Evolutionary conservation across 345 rosid species (phyloP).

Genomic region (Melastoma malabathricum): DNA sequence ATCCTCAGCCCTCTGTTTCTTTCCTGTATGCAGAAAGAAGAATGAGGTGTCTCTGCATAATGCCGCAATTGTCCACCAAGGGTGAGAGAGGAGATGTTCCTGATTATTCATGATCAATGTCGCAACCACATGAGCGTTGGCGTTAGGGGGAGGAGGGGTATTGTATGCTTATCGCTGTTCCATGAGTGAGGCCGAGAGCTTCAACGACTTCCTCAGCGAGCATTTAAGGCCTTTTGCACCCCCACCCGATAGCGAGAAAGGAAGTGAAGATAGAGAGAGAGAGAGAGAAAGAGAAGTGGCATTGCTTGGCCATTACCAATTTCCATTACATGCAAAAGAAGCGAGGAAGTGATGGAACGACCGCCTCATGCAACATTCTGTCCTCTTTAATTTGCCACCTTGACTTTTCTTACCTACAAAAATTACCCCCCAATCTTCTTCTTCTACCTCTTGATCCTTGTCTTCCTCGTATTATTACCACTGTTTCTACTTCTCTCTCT

Average conservation of each 20-base stretch:
- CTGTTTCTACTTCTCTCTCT: constrained; percentile 3
- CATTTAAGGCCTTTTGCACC: constrained; percentile 40
- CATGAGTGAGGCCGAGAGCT: too few relatives aligned
- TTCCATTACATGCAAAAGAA: neutral
- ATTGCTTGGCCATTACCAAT: too few relatives aligned
- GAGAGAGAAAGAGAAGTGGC: constrained; percentile 4
- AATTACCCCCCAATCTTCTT: constrained; percentile 19
- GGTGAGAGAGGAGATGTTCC: constrained; percentile 3
- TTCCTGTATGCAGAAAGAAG: constrained; percentile 12
- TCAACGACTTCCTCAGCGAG: constrained; percentile 28
- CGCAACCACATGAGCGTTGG: too few relatives aligned
- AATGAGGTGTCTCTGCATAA: constrained; percentile 29
- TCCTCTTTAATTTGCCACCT: constrained; percentile 37
- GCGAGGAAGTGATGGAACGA: constrained; percentile 7
- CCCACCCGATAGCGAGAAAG: constrained; percentile 23
- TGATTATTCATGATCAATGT: too few relatives aligned
- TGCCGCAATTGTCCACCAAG: neutral
- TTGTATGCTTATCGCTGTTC: too few relatives aligned
- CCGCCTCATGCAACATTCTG: constrained; percentile 42
- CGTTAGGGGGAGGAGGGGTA: too few relatives aligned
- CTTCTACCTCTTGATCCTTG: constrained; percentile 2
- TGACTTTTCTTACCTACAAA: constrained; percentile 11
- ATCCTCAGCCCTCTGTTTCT: constrained; percentile 17
- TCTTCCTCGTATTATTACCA: neutral
- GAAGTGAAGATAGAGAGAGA: neutral